Evolutionary conservation across 139 green algal genomes (phyloP), one percentile per base, ranked within the genome.

Genomic region (Chlorella sorokiniana): DNA sequence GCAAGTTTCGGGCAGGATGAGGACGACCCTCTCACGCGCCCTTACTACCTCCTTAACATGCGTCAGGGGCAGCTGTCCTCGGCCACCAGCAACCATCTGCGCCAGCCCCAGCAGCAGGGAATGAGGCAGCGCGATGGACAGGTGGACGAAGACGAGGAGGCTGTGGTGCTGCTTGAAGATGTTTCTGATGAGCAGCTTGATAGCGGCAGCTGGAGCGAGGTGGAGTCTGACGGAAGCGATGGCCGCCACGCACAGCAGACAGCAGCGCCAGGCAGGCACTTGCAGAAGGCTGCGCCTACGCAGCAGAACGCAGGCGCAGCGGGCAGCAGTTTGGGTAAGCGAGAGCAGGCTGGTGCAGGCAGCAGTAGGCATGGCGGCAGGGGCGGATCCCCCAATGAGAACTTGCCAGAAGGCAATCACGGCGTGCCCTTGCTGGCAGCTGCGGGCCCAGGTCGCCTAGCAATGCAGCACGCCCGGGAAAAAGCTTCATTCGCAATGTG

Each of bases 401-500:
- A 42, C 64, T 44, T 44, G n/a, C n/a, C 64, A 48, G 31, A 20
- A 71, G 61, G 29, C 61, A 38, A 38, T 33, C 11, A 8, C 61
- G 23, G 61, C 23, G 23, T n/a, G 27, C 40, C 45, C 37, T 69
- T 68, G 14, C 71, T 51, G 37, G 31, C 52, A 48, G 29, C 51
- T 52, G 76, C 54, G 35, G 83, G 44, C 31, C 83, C 70, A 48
- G 78, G 31, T 38, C 31, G 51, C 8, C 44, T 33, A 44, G 77
- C 41, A 20, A 69, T 48, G 71, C 52, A 63, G 40, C 78, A 40
- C 18, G 76, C n/a, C 83, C 73, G 41, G 83, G 83, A 22, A n/a
- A 29, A 23, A 72, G 77, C 14, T 87, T 87, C 48, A 82, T 87
- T 20, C 51, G 67, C 42, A 73, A 84, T 37, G 11, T 31, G 3